These are phyloP conservation scores for Jacaranda mimosifolia DNA, from an alignment of 257 asterid species.

Conservation along the genomic window DNA sequence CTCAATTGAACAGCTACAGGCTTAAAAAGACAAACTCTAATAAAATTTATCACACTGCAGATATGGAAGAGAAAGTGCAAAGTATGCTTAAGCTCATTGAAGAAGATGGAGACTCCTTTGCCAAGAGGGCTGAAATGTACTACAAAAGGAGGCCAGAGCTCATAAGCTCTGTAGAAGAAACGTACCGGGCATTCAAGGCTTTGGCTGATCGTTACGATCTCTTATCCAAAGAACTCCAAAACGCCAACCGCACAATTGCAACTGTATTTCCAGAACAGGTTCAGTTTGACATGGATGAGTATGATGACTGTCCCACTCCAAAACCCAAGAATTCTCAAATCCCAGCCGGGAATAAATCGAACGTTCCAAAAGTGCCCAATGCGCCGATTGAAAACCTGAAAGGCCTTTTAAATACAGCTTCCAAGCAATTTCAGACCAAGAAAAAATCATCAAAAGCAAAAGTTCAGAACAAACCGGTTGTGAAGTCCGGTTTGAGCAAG, in stretches of 20 bases:
- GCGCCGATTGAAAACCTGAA: slow-evolving; percentile 52
- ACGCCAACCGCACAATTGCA: slow-evolving; percentile 67
- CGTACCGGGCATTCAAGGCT: slow-evolving; percentile 74
- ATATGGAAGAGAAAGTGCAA: slow-evolving; percentile 86
- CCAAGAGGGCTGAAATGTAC: slow-evolving; percentile 91
- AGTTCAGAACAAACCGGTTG: slow-evolving; percentile 32
- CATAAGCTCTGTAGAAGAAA: slow-evolving; percentile 73
- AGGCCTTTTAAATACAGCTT: slow-evolving; percentile 46
- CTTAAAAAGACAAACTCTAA: not conserved
- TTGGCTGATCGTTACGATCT: slow-evolving; percentile 88
- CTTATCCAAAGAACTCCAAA: slow-evolving; percentile 79
- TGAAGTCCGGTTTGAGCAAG: slow-evolving; percentile 59
- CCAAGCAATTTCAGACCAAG: slow-evolving; percentile 49
- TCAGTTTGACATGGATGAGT: slow-evolving; percentile 49
- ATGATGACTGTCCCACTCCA: slow-evolving; percentile 40
- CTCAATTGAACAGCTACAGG: no score
- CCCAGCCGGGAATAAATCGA: not conserved
- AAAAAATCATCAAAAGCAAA: slow-evolving; percentile 37
- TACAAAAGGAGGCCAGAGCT: slow-evolving; percentile 89
- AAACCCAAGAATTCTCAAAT: slow-evolving; percentile 28
- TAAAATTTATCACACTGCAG: slow-evolving; percentile 44
- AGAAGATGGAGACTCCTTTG: slow-evolving; percentile 93
- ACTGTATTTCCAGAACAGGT: slow-evolving; percentile 65
- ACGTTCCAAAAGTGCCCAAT: slow-evolving; percentile 53
- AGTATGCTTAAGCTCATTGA: slow-evolving; percentile 77